A percentile compares a stretch with the other conserved stretches of the same genome.
phyloP scores from a whole-genome alignment of 805 yeast species.

The Ogataea salicorniae region DNA sequence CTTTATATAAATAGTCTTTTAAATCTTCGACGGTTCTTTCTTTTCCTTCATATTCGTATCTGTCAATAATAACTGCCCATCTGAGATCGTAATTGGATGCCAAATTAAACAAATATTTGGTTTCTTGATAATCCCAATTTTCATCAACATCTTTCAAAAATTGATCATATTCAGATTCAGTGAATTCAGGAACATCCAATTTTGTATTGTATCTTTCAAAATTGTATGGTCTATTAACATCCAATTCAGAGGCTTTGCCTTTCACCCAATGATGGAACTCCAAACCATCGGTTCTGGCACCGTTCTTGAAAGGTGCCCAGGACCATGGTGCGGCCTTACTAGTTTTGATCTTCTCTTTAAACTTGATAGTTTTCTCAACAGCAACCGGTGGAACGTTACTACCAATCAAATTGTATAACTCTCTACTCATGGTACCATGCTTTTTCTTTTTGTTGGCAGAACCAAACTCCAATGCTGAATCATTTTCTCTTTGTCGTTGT shows the following conservation, averaged over 20 bases:
- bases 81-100: constrained; percentile 56
- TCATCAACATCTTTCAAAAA: constrained; percentile 31
- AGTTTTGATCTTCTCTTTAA: constrained; percentile 58
- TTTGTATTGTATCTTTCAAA: constrained; percentile 73
- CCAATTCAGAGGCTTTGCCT: constrained; percentile 42
- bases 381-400: constrained; percentile 84
- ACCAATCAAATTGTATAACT: constrained; percentile 81
- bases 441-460: constrained; percentile 32
- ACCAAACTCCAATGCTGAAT: constrained; percentile 16
- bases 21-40: constrained; percentile 67
- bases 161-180: constrained; percentile 52
- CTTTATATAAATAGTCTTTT: constrained; percentile 72
- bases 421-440: constrained; percentile 75
- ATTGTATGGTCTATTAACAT: constrained; percentile 41
- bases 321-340: constrained; percentile 82
- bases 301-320: constrained; percentile 53
- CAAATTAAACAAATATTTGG: constrained; percentile 68
- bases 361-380: constrained; percentile 44
- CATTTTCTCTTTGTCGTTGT: constrained; percentile 5
- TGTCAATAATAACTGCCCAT: constrained; percentile 64
- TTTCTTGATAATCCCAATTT: constrained; percentile 74
- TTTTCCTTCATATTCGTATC: constrained; percentile 37
- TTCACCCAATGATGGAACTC: constrained; percentile 81
- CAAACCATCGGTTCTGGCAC: constrained; percentile 45
- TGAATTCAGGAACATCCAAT: constrained; percentile 64